Evolutionary conservation across 2,329 filamentous ascomycete species (phyloP).

Genomic region (Alternaria brassicae): DNA sequence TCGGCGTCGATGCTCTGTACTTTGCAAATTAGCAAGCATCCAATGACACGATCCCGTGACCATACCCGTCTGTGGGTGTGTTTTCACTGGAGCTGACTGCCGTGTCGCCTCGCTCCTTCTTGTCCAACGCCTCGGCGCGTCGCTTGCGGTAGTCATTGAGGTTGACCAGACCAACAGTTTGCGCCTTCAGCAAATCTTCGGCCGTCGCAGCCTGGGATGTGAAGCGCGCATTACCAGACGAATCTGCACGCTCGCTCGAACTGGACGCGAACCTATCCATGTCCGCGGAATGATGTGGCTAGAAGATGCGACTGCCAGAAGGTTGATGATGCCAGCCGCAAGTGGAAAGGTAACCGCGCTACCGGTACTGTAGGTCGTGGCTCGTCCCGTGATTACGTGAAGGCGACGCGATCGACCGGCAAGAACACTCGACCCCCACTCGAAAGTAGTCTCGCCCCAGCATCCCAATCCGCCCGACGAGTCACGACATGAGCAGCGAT

Average conservation of each 20-base stretch:
- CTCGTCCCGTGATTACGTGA: slow-evolving; percentile 36
- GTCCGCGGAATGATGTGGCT: not conserved
- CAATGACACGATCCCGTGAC: not conserved
- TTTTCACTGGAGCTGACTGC: slow-evolving; percentile 63
- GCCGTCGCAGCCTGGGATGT: slow-evolving; percentile 77
- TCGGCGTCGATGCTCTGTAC: slow-evolving; percentile 62
- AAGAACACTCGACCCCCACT: slow-evolving; percentile 4
- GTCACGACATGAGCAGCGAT: slow-evolving; percentile 16
- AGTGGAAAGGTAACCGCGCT: slow-evolving; percentile 7
- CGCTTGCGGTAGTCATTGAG: slow-evolving; percentile 96
- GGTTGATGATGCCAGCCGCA: slow-evolving; percentile 13
- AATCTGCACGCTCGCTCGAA: slow-evolving; percentile 27
- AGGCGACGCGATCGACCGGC: slow-evolving; percentile 16
- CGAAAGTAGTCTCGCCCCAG: not conserved
- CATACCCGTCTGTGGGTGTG: slow-evolving; percentile 68
- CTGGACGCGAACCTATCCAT: slow-evolving; percentile 43
- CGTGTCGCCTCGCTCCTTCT: slow-evolving; percentile 81
- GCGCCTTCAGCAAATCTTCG: slow-evolving; percentile 80
- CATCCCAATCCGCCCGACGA: not conserved
- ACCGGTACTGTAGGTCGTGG: too few relatives aligned
- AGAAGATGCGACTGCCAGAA: not conserved
- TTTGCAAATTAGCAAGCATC: slow-evolving; percentile 60
- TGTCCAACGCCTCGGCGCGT: slow-evolving; percentile 90
- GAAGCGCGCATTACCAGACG: slow-evolving; percentile 65
- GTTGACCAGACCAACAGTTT: slow-evolving; percentile 89